A percentile compares a stretch with the other conserved stretches of the same genome.
Evolutionary conservation across 768 basidiomycete genomes (phyloP).

Genomic region (Lentinula raphanica): DNA sequence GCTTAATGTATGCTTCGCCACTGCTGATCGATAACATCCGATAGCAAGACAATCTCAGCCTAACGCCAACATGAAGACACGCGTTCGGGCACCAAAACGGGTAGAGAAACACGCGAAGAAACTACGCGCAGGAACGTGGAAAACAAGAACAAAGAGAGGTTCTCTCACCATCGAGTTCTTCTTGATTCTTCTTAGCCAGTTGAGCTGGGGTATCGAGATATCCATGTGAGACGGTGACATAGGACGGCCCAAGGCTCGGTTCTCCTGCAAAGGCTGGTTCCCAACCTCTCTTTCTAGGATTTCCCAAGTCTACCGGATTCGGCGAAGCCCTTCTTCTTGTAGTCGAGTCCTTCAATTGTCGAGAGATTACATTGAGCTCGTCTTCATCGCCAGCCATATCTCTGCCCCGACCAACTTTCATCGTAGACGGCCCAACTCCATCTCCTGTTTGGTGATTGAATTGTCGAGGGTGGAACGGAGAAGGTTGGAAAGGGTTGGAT

Average conservation of each 20-base stretch:
- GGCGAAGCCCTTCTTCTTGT: conserved; percentile 31
- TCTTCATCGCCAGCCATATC: not conserved
- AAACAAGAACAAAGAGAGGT: not conserved
- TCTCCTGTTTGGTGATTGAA: conserved; percentile 17
- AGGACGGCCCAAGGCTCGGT: conserved; percentile 45
- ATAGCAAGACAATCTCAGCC: conserved; percentile 6
- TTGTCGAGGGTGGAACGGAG: conserved; percentile 14
- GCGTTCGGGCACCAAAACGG: conserved; percentile 6
- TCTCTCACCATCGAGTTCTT: conserved; percentile 9
- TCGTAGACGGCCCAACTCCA: not conserved
- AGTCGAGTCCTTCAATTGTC: conserved; percentile 5
- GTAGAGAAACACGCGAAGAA: conserved; percentile 20
- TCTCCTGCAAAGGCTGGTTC: conserved; percentile 56
- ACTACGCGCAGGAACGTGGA: not conserved
- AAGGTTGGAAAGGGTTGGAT: conserved; percentile 54
- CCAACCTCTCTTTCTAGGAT: conserved; percentile 68
- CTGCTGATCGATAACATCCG: not conserved
- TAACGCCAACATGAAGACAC: too few relatives aligned
- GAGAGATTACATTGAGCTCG: not conserved
- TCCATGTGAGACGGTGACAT: conserved; percentile 47
- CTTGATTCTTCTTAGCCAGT: conserved; percentile 41
- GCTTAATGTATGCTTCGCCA: not conserved
- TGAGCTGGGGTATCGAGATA: conserved; percentile 69
- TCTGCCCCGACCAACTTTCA: not conserved
- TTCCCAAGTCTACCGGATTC: not conserved